Base-by-base conservation (phyloP, 768 basidiomycete species). In the Pleurotus platypus region DNA sequence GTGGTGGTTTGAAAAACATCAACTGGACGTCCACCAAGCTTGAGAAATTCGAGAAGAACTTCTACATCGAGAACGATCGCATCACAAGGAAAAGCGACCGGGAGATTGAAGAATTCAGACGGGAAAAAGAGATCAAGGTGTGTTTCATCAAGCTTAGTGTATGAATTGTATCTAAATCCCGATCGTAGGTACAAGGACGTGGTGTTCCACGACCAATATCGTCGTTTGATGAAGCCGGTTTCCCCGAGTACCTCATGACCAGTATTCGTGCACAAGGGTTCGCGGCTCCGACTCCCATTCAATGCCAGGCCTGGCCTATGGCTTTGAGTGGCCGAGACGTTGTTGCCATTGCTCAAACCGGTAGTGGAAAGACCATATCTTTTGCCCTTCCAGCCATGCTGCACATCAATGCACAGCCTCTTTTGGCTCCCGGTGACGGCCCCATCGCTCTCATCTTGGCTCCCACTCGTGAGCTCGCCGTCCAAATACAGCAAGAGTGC, bases 251-350 rank as follows among this genome's bases (percentile, higher is more conserved):
- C 72, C 83, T 99, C 59, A 86, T 98, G 87, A 75, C 84, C 53
- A 92, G 96, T 50, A 95, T 99, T 71, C 88, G 83, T 58, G 91
- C 92, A 8, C 94, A 97, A 75, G 97, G 97, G 30, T 99, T 99
- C 75, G 72, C 85, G 26, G 69, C 81, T 1, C 97, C 97, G 0
- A 94, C 96, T 5, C 88, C 97, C 49, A 98, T 99, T 67, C 97
- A 99, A 69, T 97, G 96, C 67, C 97, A 99, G 70, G 90, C 95
- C 15, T 99, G 97, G 97, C 97, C 97, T 0, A 98, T 98, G 94
- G 96, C 97, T 2, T 78, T 98, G 26, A 92, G 83, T 49, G 96
- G 96, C 55, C 82, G 93, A 59, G 96, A 99, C 72, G 81, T 98
- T 39, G 90, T 96, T 46, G 97, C 96, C 56, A 93, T 99, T 64